Percentiles rank a stretch among this genome's conserved stretches.
These are phyloP conservation scores for Musa acuminata DNA, from an alignment of 176 grass and related monocot genomes.

Conservation along the genomic window DNA sequence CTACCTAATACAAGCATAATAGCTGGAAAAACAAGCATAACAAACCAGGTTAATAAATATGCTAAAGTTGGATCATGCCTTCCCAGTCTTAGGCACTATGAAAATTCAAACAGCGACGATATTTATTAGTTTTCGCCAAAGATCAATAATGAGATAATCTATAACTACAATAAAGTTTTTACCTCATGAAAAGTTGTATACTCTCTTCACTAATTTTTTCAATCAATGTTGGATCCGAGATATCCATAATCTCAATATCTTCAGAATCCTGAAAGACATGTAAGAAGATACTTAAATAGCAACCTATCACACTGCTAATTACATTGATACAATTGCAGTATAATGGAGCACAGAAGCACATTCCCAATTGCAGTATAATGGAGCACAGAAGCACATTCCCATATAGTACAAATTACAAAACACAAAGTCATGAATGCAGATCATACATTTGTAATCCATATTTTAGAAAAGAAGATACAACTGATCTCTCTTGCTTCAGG, in stretches of 20 bases:
- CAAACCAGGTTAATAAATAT: neutral
- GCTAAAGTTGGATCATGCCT: neutral
- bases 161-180: constrained; percentile 14
- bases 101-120: neutral
- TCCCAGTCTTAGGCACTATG: neutral
- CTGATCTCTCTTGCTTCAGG: too few species aligned
- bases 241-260: constrained; percentile 29
- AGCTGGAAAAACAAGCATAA: neutral
- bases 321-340: neutral
- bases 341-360: too few species aligned
- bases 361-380: too few species aligned
- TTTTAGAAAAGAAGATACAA: neutral
- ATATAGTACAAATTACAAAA: neutral
- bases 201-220: constrained; percentile 80
- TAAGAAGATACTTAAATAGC: neutral
- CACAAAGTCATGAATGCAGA: neutral
- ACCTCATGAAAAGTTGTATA: constrained; percentile 60
- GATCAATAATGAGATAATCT: neutral
- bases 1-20: neutral
- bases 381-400: neutral
- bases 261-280: constrained; percentile 35
- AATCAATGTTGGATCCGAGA: constrained; percentile 40
- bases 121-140: neutral
- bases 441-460: neutral
- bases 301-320: neutral